Conservation (phyloP, 169 alveolate species). For the Theileria luwenshuni region DNA sequence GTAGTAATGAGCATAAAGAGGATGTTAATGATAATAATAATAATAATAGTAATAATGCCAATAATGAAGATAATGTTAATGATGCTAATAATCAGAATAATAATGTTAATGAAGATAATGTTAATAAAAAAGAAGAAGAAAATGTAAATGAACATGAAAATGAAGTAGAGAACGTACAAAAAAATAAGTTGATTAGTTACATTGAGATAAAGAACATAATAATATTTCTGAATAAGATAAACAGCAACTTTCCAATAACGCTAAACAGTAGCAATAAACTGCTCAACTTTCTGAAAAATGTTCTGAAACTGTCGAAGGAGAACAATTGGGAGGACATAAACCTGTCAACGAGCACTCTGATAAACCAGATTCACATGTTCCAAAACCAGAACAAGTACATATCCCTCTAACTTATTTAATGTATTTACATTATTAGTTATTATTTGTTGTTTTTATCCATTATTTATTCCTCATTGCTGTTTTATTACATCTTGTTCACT, state of each 20-base stretch:
- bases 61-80: not conserved
- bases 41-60: not conserved
- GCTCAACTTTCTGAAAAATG: slow-evolving; percentile 31
- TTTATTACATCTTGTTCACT: too few species aligned
- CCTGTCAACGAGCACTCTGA: slow-evolving; percentile 61
- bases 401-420: too few species aligned
- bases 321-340: slow-evolving; percentile 62
- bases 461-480: too few species aligned
- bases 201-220: slow-evolving; percentile 58
- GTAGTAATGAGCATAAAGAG: not conserved
- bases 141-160: too few species aligned
- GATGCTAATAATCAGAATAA: too few species aligned
- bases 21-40: not conserved
- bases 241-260: slow-evolving; percentile 52
- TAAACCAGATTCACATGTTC: slow-evolving; percentile 53
- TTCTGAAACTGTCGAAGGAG: slow-evolving; percentile 36
- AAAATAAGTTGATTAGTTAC: slow-evolving; percentile 44
- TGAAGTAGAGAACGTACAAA: too few species aligned
- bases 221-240: slow-evolving; percentile 55
- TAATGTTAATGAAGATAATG: too few species aligned
- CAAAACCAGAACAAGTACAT: slow-evolving; percentile 41
- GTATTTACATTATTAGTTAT: too few species aligned
- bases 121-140: too few species aligned
- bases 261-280: slow-evolving; percentile 32
- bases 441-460: too few species aligned